Base-by-base conservation (phyloP, 2,329 filamentous ascomycete genomes). In the Calonectria multiphialidica region DNA sequence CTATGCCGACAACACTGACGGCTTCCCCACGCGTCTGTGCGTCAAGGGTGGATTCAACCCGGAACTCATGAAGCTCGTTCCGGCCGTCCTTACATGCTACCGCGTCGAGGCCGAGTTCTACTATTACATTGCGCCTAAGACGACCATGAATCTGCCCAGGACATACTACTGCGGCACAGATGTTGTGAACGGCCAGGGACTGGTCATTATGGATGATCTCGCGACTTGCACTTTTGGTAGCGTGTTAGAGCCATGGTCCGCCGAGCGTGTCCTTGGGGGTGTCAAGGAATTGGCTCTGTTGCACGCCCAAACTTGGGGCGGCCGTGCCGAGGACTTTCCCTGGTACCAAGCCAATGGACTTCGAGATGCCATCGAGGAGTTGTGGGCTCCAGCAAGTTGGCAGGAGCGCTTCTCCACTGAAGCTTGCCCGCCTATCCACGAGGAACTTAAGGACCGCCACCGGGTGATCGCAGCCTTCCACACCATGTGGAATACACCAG, bases 241-340 rank as follows among this genome's bases (percentile, higher is more conserved):
- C 2, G 66, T 61, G 2, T 18, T 74, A 0, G 35, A 74, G 6
- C 3, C 73, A 9, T 75, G 71, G 72, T 21, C 71, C 0, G 59
- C 64, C 1, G 21, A 61, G 0, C 66, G 66, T 1, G 44, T 28
- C 1, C 25, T 35, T 23, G 49, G 28, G 37, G 45, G 64, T 9
- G 49, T 75, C 2, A 44, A 66, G n/a, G 71, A 74, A 21, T 23
- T 76, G 1, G 74, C 71, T 10, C 35, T 21, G 4, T 25, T 76
- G 1, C 74, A 76, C 63, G 68, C 62, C 15, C 69, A 50, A 2
- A 76, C 74, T 0, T 76, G 68, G 73, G 68, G 66, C 0, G n/a
- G 7, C 1, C 45, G 1, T 2, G 21, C n/a, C 16, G 40, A 64
- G 0, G 30, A 42, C 1, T 62, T 68, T 15, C 57, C 73, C 1